Evolutionary conservation across 2,329 filamentous ascomycete species (phyloP), one percentile per base, ranked within the genome.

Genomic region (Fusarium equiseti): DNA sequence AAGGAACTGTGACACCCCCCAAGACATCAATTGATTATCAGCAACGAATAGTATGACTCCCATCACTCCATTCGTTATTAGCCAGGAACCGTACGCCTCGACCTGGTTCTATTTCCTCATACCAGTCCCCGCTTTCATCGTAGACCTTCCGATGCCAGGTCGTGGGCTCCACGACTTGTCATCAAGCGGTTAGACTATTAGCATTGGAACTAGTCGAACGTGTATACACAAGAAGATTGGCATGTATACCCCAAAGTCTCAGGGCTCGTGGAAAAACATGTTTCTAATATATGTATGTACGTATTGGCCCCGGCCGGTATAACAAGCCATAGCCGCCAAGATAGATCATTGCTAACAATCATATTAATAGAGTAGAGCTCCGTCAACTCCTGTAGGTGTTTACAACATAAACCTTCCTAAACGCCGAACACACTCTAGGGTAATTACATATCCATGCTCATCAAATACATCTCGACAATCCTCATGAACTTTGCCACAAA

Each of bases 401-500:
- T 50, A 56, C 60, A 67, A 64, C 61, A 59, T 64, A 59, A 54
- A 66, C 63, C 66, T 60, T 55, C 56, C 68, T 60, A 72, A 77
- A 78, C 77, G 72, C 73, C 72, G 31, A 59, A 51, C 54, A 52
- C 42, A 55, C 46, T 63, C 58, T 53, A 45, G 42, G 56, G 56
- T 53, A 48, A 63, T 83, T 78, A 89, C 82, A 89, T 83, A 58
- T 94, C 92, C 90, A 96, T 95, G 70, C 91, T 93, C 92, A 97
- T 95, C 61, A 91, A 81, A 77, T 90, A 97, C 90, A 94, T 95
- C 84, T 99, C 96, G 70, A 95, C 88, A 73, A 98, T 89, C 74
- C 95, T 89, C 95, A 99, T 98, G 79, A 98, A 97, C 83, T 98
- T 98, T 62, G 95, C 95, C 63, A 99, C 96, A 81, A 99, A 99